Conservation (phyloP, 108 stramenopile genomes). For the Ochromonas danica region DNA sequence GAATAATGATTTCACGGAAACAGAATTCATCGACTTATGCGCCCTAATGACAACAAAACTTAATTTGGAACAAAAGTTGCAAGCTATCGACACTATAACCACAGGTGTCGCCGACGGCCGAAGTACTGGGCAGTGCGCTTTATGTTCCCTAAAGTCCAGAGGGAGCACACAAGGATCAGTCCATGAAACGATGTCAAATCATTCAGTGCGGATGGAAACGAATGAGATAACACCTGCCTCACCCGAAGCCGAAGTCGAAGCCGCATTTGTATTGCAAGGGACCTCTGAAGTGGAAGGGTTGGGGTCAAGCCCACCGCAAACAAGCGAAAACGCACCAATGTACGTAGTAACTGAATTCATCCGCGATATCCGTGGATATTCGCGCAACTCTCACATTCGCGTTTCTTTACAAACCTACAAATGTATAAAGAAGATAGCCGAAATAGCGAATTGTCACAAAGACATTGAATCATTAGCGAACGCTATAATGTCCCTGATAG, state of each 20-base stretch:
- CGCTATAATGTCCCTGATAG: slow-evolving; percentile 15
- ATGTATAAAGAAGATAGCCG: slow-evolving; percentile 16
- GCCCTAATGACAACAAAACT: slow-evolving; percentile 15
- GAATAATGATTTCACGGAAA: slow-evolving; percentile 17
- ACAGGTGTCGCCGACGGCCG: slow-evolving; percentile 12
- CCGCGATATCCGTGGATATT: slow-evolving; percentile 14
- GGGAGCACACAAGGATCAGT: slow-evolving; percentile 13
- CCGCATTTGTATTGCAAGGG: slow-evolving; percentile 14
- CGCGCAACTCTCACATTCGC: slow-evolving; percentile 13
- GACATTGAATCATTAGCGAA: slow-evolving; percentile 16
- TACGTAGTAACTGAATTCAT: slow-evolving; percentile 17
- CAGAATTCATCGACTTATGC: slow-evolving; percentile 15
- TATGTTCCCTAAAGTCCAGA: slow-evolving; percentile 15
- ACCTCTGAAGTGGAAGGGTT: slow-evolving; percentile 14
- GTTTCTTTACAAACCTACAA: slow-evolving; percentile 17
- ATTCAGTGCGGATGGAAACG: slow-evolving; percentile 14
- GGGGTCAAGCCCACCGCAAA: slow-evolving; percentile 12
- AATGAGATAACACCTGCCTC: slow-evolving; percentile 15
- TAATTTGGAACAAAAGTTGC: slow-evolving; percentile 17
- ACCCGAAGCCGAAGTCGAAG: slow-evolving; percentile 13
- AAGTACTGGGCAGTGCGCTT: slow-evolving; percentile 13
- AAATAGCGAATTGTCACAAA: slow-evolving; percentile 17
- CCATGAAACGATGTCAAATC: slow-evolving; percentile 15
- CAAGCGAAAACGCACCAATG: slow-evolving; percentile 14
- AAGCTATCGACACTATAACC: slow-evolving; percentile 15